phyloP scores from a whole-genome alignment of 805 yeast genomes.

The Candida gorgasii region DNA sequence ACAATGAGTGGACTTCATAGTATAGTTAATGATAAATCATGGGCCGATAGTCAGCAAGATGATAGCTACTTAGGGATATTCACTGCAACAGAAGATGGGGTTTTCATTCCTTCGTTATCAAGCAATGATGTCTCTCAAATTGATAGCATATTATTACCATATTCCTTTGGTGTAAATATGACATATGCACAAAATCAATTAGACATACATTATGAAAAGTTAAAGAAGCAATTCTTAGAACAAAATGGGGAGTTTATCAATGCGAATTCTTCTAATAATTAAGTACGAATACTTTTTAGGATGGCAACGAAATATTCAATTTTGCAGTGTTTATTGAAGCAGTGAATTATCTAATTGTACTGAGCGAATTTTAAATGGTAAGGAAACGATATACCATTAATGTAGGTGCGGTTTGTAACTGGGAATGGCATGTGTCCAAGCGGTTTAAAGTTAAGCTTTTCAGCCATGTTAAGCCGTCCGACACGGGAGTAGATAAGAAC shows the following conservation, averaged over 20 bases:
- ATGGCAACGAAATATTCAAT: background rate
- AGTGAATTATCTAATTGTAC: background rate
- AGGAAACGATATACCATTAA: background rate
- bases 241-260: slow-evolving; percentile 1
- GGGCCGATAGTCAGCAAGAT: slow-evolving; percentile 8
- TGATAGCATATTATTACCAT: slow-evolving; percentile 4
- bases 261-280: slow-evolving; percentile 1
- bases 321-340: background rate
- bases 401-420: background rate
- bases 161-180: slow-evolving; percentile 3
- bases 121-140: slow-evolving; percentile 4
- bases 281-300: background rate
- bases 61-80: slow-evolving; percentile 7
- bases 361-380: background rate
- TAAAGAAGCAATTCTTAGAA: slow-evolving; percentile 5
- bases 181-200: slow-evolving; percentile 4
- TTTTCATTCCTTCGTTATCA: slow-evolving; percentile 6
- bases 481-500: too few relatives aligned
- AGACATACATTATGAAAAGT: slow-evolving; percentile 4
- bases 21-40: slow-evolving; percentile 4
- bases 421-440: too few relatives aligned
- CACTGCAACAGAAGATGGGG: slow-evolving; percentile 6
- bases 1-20: slow-evolving; percentile 5
- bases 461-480: too few relatives aligned
- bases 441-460: too few relatives aligned